A percentile compares a stretch with the other conserved stretches of the same genome.
These are phyloP conservation scores for Aureobasidium lini DNA, from an alignment of 2,329 filamentous ascomycete species.

Conservation along the genomic window DNA sequence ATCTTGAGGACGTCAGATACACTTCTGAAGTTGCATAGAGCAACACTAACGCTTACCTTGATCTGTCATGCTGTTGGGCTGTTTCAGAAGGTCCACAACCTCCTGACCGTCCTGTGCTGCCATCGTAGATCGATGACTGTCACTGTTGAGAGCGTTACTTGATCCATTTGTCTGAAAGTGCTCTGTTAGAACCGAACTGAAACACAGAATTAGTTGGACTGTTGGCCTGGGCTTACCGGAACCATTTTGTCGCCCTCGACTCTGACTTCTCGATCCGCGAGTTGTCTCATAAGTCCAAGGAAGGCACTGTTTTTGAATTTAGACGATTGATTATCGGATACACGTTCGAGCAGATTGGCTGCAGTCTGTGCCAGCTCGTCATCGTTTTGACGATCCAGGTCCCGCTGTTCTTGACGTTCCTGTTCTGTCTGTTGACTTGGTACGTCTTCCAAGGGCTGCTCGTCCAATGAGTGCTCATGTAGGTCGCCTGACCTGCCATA, in stretches of 20 bases:
- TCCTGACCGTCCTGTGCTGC: slow-evolving; percentile 24
- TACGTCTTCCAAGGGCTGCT: background rate
- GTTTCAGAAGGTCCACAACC: slow-evolving; percentile 27
- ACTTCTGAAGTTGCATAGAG: background rate
- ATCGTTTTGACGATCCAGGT: slow-evolving; percentile 36
- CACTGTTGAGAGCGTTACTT: background rate
- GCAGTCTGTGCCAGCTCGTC: slow-evolving; percentile 68
- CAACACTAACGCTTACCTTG: background rate
- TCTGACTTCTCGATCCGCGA: slow-evolving; percentile 63
- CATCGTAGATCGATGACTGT: background rate
- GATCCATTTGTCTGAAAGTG: background rate
- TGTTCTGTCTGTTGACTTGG: background rate
- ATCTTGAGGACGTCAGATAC: slow-evolving; percentile 16
- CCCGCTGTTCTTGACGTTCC: slow-evolving; percentile 2
- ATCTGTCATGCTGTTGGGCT: slow-evolving; percentile 15
- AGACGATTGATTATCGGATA: slow-evolving; percentile 59
- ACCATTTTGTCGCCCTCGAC: slow-evolving; percentile 65
- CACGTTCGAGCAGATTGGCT: slow-evolving; percentile 59
- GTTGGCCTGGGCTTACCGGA: slow-evolving; percentile 35
- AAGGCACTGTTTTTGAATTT: slow-evolving; percentile 78
- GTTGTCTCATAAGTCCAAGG: slow-evolving; percentile 65
- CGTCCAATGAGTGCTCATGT: background rate
- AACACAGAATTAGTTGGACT: background rate
- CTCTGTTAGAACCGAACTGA: background rate
- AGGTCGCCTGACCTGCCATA: background rate